Evolutionary conservation across 371 early-diverging fungal species (phyloP).

Genomic region (Basidiobolus meristosporus): DNA sequence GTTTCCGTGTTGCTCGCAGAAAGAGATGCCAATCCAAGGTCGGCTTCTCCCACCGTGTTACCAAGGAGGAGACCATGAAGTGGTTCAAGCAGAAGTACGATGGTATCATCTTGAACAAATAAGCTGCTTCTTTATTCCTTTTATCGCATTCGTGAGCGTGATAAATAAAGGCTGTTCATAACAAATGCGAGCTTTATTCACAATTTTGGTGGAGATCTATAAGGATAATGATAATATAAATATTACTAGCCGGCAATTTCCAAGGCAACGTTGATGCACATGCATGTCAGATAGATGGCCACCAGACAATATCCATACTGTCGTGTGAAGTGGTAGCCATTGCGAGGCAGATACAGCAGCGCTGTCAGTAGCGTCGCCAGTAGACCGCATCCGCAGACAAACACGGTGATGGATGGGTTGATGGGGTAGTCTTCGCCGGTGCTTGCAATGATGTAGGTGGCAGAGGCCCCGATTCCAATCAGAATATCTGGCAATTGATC

Average conservation of each 20-base stretch:
- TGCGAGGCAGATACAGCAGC: slow-evolving; percentile 25
- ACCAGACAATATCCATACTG: slow-evolving; percentile 27
- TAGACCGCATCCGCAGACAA: slow-evolving; percentile 25
- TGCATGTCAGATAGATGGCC: slow-evolving; percentile 22
- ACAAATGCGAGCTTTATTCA: no score
- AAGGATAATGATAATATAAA: no score
- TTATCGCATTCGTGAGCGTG: no score
- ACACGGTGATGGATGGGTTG: slow-evolving; percentile 22
- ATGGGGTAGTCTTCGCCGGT: slow-evolving; percentile 19
- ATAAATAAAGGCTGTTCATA: no score
- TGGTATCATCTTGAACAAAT: slow-evolving; percentile 74
- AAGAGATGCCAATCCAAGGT: slow-evolving; percentile 78
- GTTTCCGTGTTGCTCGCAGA: slow-evolving; percentile 91
- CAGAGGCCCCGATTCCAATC: slow-evolving; percentile 53
- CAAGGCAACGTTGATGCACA: slow-evolving; percentile 20
- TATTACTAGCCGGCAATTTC: slow-evolving; percentile 12
- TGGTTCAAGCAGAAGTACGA: slow-evolving; percentile 84
- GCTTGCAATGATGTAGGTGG: slow-evolving; percentile 25
- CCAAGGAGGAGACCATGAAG: slow-evolving; percentile 67
- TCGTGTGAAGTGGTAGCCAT: slow-evolving; percentile 22
- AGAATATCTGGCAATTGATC: slow-evolving; percentile 27
- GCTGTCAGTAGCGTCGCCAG: slow-evolving; percentile 18
- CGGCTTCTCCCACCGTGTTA: slow-evolving; percentile 87
- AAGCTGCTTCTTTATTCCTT: slow-evolving; percentile 8
- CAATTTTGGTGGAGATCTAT: no score